Evolutionary conservation across 2,329 filamentous ascomycete genomes (phyloP).

Genomic region (Monosporascus cannonballus): DNA sequence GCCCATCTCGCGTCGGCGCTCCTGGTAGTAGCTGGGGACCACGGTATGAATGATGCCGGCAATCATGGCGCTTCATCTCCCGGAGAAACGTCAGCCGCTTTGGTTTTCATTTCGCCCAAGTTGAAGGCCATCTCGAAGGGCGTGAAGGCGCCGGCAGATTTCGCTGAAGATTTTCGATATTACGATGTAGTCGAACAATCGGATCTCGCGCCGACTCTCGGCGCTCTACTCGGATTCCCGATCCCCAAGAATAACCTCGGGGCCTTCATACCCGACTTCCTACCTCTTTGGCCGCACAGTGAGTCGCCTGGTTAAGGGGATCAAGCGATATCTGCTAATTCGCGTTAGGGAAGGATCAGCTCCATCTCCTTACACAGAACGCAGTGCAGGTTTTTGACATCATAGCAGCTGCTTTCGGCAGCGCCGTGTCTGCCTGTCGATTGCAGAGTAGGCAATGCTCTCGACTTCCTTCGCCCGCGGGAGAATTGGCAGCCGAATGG

Average conservation of each 20-base stretch:
- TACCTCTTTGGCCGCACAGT: slow-evolving; percentile 70
- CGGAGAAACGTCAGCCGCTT: slow-evolving; percentile 87
- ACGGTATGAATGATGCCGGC: slow-evolving; percentile 99
- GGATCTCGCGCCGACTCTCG: slow-evolving; percentile 85
- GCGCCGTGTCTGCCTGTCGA: slow-evolving; percentile 34
- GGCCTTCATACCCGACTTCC: slow-evolving; percentile 72
- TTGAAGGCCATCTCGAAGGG: slow-evolving; percentile 50
- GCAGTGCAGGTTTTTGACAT: slow-evolving; percentile 74
- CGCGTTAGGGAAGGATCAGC: slow-evolving; percentile 28
- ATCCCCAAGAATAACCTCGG: slow-evolving; percentile 87
- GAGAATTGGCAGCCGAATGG: slow-evolving; percentile 67
- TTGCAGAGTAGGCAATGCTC: slow-evolving; percentile 17
- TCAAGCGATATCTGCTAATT: slow-evolving; percentile 10
- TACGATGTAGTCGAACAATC: slow-evolving; percentile 88
- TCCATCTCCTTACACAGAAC: slow-evolving; percentile 70
- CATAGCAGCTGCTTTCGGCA: slow-evolving; percentile 64
- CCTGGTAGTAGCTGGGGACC: slow-evolving; percentile 83
- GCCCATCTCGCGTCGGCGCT: slow-evolving; percentile 71
- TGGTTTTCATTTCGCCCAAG: slow-evolving; percentile 87
- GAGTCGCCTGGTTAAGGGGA: slow-evolving; percentile 20
- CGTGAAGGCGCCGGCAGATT: slow-evolving; percentile 47
- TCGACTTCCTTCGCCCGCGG: slow-evolving; percentile 40
- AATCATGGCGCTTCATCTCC: slow-evolving; percentile 93
- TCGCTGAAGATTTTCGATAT: slow-evolving; percentile 69
- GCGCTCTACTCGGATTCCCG: slow-evolving; percentile 79